Evolutionary conservation across 1,284 basidiomycete species (phyloP).

Genomic region (Tilletia horrida): DNA sequence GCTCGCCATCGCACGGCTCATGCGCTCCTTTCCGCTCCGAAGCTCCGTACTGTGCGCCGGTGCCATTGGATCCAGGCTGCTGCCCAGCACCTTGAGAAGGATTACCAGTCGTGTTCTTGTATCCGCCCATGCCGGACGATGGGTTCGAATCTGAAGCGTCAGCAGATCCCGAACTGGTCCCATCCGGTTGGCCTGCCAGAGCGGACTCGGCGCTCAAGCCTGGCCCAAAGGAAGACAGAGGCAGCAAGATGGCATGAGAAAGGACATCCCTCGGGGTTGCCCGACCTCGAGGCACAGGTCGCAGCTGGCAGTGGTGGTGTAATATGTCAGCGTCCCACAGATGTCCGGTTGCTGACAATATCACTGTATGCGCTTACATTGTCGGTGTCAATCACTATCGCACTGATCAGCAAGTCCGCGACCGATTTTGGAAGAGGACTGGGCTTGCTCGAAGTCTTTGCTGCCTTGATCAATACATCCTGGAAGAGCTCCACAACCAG

Average conservation of each 20-base stretch:
- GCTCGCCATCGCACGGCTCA: neutral
- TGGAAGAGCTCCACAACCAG: conserved; percentile 31
- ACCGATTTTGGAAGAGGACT: conserved; percentile 23
- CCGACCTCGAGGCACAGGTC: conserved; percentile 1
- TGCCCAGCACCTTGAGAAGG: neutral
- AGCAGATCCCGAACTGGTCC: no score
- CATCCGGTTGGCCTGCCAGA: no score
- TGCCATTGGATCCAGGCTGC: neutral
- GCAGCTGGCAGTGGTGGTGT: neutral
- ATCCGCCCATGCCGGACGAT: no score
- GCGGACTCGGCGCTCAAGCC: neutral
- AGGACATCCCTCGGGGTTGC: conserved; percentile 9
- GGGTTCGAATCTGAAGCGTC: no score
- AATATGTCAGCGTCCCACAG: neutral
- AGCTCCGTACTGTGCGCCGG: neutral
- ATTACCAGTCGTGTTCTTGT: no score
- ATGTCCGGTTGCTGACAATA: neutral
- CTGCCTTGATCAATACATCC: conserved; percentile 20
- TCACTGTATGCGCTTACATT: conserved; percentile 48
- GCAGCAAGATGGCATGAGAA: conserved; percentile 13
- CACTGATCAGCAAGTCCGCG: conserved; percentile 53
- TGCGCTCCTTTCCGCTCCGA: neutral
- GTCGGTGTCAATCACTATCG: conserved; percentile 55
- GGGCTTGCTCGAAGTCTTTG: neutral
- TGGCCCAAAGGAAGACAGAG: conserved; percentile 6